Base-by-base conservation (phyloP, 1,284 basidiomycete species). In the Amylostereum areolatum region DNA sequence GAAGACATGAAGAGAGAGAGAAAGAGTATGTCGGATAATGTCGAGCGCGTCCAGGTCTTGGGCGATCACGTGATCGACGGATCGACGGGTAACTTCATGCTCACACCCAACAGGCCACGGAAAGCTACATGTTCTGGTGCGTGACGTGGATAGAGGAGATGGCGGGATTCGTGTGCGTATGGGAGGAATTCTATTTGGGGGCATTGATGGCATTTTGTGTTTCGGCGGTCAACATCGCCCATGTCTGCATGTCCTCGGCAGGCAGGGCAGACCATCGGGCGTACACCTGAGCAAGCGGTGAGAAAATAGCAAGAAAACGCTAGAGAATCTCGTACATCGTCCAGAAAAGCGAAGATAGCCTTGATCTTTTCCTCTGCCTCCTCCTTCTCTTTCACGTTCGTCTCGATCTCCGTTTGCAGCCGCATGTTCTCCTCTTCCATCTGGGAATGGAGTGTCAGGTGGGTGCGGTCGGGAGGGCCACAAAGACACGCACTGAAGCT, bases 191-290 rank as follows among this genome's bases (percentile, higher is more conserved):
- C 47, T 46, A 50, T 24, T 18, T 8, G 8, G 36, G 35, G 33
- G 47, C 44, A 33, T 50, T 39, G 12, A 46, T 10, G 3, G 53
- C 41, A 25, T 45, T 55, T 29, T 56, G 55, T 9, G 50, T 43
- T 44, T 86, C 83, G 5, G 73, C 71, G 2, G 73, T 73, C 57
- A 80, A 73, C 46, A 85, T 66, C 2, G 78, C 72, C 83, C 83
- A 86, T 32, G 72, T 66, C 48, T 80, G 75, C 18, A 85, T 75
- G 28, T 84, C 77, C 18, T 84, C 80, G 45, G 74, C 66, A 1
- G 81, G 78, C 4, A 84, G 59, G n/a, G 72, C 67, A 47, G 66
- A 63, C 80, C 82, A 86, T 50, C 70, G 71, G 6, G 68, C 63
- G 43, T 73, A 72, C 1, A 76, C 67, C 85, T 87, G 18, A 18